Conservation (phyloP, 495 filamentous ascomycete genomes). For the Parachaetomium inaequale region DNA sequence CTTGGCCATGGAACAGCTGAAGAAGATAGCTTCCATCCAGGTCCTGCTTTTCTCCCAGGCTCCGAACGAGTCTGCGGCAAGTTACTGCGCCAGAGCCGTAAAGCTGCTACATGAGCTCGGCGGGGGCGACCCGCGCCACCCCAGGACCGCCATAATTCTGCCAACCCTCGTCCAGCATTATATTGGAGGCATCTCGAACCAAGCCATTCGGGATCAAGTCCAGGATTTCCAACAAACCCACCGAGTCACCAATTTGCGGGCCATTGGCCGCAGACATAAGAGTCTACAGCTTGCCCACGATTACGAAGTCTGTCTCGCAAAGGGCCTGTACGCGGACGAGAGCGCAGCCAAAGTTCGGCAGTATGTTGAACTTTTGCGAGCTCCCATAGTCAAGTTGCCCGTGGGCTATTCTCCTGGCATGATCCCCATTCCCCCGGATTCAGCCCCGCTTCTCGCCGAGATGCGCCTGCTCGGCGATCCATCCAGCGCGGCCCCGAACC, state of each 20-base stretch:
- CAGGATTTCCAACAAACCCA: constrained; percentile 30
- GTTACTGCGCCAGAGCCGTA: constrained; percentile 42
- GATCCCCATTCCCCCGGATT: constrained; percentile 28
- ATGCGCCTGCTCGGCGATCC: constrained; percentile 42
- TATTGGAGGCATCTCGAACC: constrained; percentile 42
- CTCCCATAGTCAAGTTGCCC: constrained; percentile 13
- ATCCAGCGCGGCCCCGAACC: constrained; percentile 41
- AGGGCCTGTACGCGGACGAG: constrained; percentile 35
- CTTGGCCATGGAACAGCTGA: constrained; percentile 39
- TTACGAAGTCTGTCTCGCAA: constrained; percentile 45
- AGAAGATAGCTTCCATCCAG: constrained; percentile 45
- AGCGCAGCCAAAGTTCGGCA: constrained; percentile 31
- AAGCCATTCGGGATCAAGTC: constrained; percentile 36
- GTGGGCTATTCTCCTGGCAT: constrained; percentile 20
- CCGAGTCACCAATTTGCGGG: constrained; percentile 23
- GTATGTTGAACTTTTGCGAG: constrained; percentile 39
- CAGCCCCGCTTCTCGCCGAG: constrained; percentile 24
- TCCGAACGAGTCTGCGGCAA: constrained; percentile 41
- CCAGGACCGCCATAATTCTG: constrained; percentile 16
- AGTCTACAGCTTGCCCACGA: constrained; percentile 46
- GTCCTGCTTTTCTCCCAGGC: constrained; percentile 45
- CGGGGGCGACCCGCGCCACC: constrained; percentile 19
- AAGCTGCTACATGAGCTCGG: constrained; percentile 38
- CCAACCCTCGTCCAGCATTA: constrained; percentile 38
- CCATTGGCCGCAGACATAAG: constrained; percentile 43